Evolutionary conservation across 768 basidiomycete species (phyloP).

Genomic region (Phylloporus arenicola): DNA sequence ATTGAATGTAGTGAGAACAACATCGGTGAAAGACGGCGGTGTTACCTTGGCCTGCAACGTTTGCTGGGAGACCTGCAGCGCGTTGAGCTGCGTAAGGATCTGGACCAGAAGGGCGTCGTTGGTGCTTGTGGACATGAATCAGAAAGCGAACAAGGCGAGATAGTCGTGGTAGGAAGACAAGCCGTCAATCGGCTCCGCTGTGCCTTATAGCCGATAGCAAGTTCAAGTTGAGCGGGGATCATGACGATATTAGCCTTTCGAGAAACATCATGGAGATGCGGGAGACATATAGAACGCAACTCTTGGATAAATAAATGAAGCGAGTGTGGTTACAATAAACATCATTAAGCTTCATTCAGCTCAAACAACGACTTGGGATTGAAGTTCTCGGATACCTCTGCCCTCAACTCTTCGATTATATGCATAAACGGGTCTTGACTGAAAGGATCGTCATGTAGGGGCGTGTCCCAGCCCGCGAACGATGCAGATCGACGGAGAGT

Average conservation of each 20-base stretch:
- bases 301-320: background rate
- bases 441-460: background rate
- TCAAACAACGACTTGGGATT: constrained; percentile 16
- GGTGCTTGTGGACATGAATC: constrained; percentile 24
- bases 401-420: constrained; percentile 18
- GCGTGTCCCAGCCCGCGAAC: constrained; percentile 11
- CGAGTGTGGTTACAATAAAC: background rate
- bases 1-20: background rate
- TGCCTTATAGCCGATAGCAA: constrained; percentile 6
- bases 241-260: constrained; percentile 4
- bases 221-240: background rate
- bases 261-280: background rate
- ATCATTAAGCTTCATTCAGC: constrained; percentile 6
- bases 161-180: constrained; percentile 12
- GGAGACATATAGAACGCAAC: too few species aligned
- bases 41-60: constrained; percentile 72
- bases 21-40: background rate
- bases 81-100: constrained; percentile 66
- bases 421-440: constrained; percentile 10
- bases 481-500: constrained; percentile 26
- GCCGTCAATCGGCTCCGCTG: background rate
- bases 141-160: constrained; percentile 1
- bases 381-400: constrained; percentile 11
- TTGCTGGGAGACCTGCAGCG: constrained; percentile 71
- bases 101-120: constrained; percentile 60